These are phyloP conservation scores for Digitaria exilis DNA, from an alignment of 202 grass and related monocot genomes.

Conservation along the genomic window DNA sequence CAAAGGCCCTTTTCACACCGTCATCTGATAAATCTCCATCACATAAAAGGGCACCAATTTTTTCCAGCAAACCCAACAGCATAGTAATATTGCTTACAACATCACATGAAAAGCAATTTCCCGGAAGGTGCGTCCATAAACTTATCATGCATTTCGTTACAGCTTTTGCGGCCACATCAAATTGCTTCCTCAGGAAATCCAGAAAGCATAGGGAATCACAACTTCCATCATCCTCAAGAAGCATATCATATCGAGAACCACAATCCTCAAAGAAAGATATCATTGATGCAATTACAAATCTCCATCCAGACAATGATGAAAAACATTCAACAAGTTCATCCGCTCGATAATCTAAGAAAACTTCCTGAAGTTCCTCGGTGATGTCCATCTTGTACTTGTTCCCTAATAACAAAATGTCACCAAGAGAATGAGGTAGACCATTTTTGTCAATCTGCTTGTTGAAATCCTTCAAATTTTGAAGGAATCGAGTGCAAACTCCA, in stretches of 20 bases:
- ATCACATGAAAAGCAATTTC: slow-evolving; percentile 36
- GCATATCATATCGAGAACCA: slow-evolving; percentile 47
- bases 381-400: slow-evolving; percentile 69
- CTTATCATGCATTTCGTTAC: slow-evolving; percentile 54
- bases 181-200: slow-evolving; percentile 61
- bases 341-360: slow-evolving; percentile 82
- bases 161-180: slow-evolving; percentile 31
- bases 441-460: slow-evolving; percentile 4
- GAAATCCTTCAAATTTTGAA: slow-evolving; percentile 56
- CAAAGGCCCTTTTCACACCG: slow-evolving; percentile 48
- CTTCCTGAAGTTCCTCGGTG: slow-evolving; percentile 57
- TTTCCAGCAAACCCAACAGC: slow-evolving; percentile 50
- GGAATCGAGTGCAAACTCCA: slow-evolving; percentile 60
- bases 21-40: slow-evolving; percentile 44
- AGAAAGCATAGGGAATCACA: slow-evolving; percentile 31
- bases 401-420: slow-evolving; percentile 70
- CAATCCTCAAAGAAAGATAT: slow-evolving; percentile 62
- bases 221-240: slow-evolving; percentile 41
- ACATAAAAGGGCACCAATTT: slow-evolving; percentile 33
- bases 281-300: slow-evolving; percentile 49
- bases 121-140: slow-evolving; percentile 65
- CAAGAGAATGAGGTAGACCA: slow-evolving; percentile 46
- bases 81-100: slow-evolving; percentile 38
- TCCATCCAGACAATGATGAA: slow-evolving; percentile 57
- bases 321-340: slow-evolving; percentile 67